Evolutionary conservation across 148 eudicot genomes (phyloP).

Genomic region (Diospyros lotus): DNA sequence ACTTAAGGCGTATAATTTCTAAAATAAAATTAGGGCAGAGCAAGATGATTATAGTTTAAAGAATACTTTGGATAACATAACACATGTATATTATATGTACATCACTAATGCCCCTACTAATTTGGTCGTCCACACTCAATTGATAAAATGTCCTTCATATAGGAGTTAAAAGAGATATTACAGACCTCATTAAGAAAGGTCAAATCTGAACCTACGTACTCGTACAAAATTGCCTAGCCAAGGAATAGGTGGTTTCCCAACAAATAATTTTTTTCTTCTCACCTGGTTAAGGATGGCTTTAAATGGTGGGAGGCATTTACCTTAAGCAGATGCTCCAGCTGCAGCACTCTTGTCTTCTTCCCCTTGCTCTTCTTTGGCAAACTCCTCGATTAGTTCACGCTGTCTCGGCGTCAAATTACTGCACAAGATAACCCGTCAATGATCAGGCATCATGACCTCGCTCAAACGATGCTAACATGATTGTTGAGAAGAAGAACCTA

Average conservation of each 20-base stretch:
- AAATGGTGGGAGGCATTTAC: neutral
- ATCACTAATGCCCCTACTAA: too few species aligned
- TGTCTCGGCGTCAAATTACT: constrained; percentile 81
- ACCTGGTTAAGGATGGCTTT: neutral
- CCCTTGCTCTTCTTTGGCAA: constrained; percentile 80
- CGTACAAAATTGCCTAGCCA: constrained; percentile 18
- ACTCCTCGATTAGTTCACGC: constrained; percentile 81
- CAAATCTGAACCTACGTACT: neutral
- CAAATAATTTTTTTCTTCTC: neutral
- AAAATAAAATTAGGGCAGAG: too few species aligned
- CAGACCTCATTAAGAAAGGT: neutral
- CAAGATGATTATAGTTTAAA: too few species aligned
- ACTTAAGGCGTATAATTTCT: too few species aligned
- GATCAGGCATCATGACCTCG: neutral
- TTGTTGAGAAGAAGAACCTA: constrained; percentile 30
- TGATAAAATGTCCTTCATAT: too few species aligned
- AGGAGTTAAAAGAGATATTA: too few species aligned
- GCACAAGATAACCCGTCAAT: constrained; percentile 4
- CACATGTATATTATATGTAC: too few species aligned
- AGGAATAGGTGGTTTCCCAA: neutral
- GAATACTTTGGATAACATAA: too few species aligned
- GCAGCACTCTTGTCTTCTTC: constrained; percentile 57
- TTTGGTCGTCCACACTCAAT: too few species aligned
- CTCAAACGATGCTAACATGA: neutral
- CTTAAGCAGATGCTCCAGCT: constrained; percentile 66